Evolutionary conservation across 306 rosid species (phyloP).

Genomic region (Gastrolobium villosum): DNA sequence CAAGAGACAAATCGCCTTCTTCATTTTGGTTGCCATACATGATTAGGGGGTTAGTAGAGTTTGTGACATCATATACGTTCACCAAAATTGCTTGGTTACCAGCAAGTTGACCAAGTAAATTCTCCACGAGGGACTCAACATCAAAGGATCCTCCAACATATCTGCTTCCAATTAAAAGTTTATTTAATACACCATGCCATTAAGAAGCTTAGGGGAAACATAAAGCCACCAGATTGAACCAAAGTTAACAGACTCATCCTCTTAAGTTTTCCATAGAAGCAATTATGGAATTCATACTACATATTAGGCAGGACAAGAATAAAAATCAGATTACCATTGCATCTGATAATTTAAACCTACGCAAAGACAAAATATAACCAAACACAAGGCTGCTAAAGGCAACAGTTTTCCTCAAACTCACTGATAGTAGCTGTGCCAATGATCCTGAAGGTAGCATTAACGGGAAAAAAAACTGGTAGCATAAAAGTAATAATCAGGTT

Average conservation of each 20-base stretch:
- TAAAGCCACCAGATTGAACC: slow-evolving; percentile 36
- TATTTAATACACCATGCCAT: slow-evolving; percentile 41
- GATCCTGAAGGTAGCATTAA: background rate
- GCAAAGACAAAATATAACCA: background rate
- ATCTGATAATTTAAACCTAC: background rate
- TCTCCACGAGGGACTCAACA: slow-evolving; percentile 97
- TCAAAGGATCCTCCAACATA: slow-evolving; percentile 98
- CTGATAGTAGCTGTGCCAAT: background rate
- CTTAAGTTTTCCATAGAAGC: background rate
- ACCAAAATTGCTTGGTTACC: slow-evolving; percentile 94
- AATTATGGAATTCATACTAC: slow-evolving; percentile 2
- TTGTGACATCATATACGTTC: slow-evolving; percentile 89
- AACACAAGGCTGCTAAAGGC: background rate
- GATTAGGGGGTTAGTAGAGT: slow-evolving; percentile 73
- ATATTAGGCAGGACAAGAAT: background rate
- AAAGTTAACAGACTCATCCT: background rate
- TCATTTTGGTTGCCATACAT: slow-evolving; percentile 93
- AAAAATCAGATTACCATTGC: background rate
- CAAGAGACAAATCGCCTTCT: slow-evolving; percentile 79
- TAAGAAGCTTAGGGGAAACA: slow-evolving; percentile 38
- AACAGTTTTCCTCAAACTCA: slow-evolving; percentile 6
- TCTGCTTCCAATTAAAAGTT: slow-evolving; percentile 58
- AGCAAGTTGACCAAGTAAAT: slow-evolving; percentile 97
- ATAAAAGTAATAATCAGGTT: background rate
- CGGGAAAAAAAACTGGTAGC: slow-evolving; percentile 1